These are phyloP conservation scores for Lentinula boryana DNA, from an alignment of 768 basidiomycete species.

Conservation along the genomic window DNA sequence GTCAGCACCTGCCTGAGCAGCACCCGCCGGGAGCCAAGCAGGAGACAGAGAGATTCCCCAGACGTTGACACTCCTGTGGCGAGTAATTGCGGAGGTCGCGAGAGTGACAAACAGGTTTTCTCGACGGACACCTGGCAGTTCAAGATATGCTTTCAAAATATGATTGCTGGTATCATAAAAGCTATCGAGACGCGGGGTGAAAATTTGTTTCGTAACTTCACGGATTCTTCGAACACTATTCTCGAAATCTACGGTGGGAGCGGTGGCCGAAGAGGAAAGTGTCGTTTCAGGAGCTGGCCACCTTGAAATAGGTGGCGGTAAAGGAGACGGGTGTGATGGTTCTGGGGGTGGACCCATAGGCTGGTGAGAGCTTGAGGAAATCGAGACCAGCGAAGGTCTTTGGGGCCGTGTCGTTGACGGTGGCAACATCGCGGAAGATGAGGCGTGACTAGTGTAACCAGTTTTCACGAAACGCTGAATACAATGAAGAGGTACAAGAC, in stretches of 20 bases:
- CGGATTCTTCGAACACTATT: not conserved
- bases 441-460: not conserved
- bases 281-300: not conserved
- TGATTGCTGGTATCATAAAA: not conserved
- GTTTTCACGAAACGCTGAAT: not conserved
- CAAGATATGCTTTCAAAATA: not conserved
- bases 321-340: not conserved
- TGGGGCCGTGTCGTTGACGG: not conserved
- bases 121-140: not conserved
- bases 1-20: not conserved
- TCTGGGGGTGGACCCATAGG: not conserved
- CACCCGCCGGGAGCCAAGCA: not conserved
- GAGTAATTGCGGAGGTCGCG: not conserved
- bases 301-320: not conserved
- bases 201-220: not conserved
- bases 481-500: not conserved
- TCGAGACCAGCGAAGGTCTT: not conserved
- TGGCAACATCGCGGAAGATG: not conserved
- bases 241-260: not conserved
- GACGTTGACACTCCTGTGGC: not conserved
- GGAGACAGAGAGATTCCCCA: conserved; percentile 2
- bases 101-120: not conserved
- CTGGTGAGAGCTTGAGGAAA: not conserved
- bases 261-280: not conserved
- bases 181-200: not conserved